Evolutionary conservation across 108 stramenopile species (phyloP), one percentile per base, ranked within the genome.

Genomic region (Conticribra weissflogii): DNA sequence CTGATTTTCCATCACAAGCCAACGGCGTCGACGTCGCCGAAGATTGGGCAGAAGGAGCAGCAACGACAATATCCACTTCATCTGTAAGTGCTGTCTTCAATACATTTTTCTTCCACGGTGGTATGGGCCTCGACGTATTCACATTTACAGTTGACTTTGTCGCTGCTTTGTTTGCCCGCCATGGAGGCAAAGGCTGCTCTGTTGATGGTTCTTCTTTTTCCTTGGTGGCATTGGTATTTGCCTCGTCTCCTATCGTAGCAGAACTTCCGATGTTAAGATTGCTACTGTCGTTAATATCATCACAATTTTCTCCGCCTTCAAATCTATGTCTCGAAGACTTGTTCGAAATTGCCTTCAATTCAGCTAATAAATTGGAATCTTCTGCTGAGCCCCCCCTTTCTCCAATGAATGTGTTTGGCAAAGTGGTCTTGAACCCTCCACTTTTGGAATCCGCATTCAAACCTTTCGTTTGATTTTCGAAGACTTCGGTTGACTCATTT

Each of bases 351-450:
- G 74, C 85, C 45, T 79, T 66, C 22, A 87, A 77, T 72, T 78
- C 69, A 14, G 84, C 83, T 51, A 89, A 46, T 30, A 85, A 67
- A 8, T 75, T 79, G n/a, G 70, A 82, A 55, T 87, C 86, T 46
- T 83, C 76, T 16, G 92, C 92, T 52, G 68, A 62, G 2, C 89
- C 89, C 16, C 92, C 92, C 21, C 89, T 83, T 18, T 91, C 85
- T 19, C 89, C 89, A 23, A 50, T 62, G 30, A 91, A 86, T 17
- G 86, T 91, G 14, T 59, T 74, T 27, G 84, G 84, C 14, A 75
- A 59, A 15, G 46, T 46, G 27, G 83, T 65, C 28, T 85, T 81
- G 49, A 83, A 27, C 8, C 74, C 79, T 16, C 51, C 15, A 2
- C 17, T 59, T 32, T 33, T 22, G 9, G 28, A 17, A 2, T 46